Conservation (phyloP, 2,329 filamentous ascomycete species). For the Albifimbria verrucaria region DNA sequence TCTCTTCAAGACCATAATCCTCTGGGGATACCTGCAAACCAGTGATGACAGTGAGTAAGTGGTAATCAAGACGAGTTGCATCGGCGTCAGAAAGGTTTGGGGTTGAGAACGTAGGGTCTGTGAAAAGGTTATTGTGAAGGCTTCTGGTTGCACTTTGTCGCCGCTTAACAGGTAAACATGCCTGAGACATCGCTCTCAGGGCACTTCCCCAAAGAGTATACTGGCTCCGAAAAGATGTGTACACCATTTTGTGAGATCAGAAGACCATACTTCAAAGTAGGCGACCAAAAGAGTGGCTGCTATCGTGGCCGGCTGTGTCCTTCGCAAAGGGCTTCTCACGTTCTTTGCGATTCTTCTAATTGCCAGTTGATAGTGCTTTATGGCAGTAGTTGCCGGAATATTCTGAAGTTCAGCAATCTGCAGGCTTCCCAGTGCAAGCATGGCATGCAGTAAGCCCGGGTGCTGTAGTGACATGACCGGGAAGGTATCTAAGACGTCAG, state of each 20-base stretch:
- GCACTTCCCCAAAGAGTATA: constrained; percentile 79
- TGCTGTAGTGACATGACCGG: constrained; percentile 80
- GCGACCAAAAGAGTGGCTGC: constrained; percentile 82
- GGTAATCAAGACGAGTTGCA: constrained; percentile 34
- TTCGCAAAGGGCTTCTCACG: constrained; percentile 64
- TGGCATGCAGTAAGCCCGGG: constrained; percentile 84
- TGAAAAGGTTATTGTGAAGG: constrained; percentile 32
- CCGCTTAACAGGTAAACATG: constrained; percentile 63
- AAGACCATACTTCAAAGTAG: constrained; percentile 93
- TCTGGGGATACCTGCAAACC: constrained; percentile 35
- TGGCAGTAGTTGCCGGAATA: constrained; percentile 71
- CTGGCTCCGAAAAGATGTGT: constrained; percentile 84
- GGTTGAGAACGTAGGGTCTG: constrained; percentile 19
- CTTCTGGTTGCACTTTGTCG: constrained; percentile 27
- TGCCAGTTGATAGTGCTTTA: constrained; percentile 89
- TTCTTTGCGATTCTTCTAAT: constrained; percentile 74
- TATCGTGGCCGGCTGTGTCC: constrained; percentile 76
- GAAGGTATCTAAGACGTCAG: constrained; percentile 62
- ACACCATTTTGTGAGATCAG: constrained; percentile 94
- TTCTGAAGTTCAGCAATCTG: constrained; percentile 83
- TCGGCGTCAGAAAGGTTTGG: constrained; percentile 12
- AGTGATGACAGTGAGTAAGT: constrained; percentile 37
- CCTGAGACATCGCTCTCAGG: constrained; percentile 67
- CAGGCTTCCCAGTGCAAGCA: constrained; percentile 80
- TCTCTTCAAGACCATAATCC: constrained; percentile 31